Base-by-base conservation (phyloP, 306 rosid genomes). In the Mucuna pruriens region DNA sequence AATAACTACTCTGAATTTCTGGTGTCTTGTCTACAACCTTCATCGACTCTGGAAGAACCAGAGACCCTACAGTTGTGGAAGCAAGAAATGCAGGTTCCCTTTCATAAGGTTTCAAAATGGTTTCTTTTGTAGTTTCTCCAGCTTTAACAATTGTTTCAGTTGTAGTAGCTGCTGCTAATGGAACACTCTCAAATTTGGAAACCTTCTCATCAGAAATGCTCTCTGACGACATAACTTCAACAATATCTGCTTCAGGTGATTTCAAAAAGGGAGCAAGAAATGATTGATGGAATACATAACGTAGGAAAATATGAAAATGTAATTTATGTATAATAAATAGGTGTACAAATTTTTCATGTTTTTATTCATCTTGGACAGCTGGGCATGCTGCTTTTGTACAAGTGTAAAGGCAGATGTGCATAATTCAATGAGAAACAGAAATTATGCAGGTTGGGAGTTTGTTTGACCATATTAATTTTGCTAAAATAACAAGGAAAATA, bases 231-330 rank as follows among this genome's bases (percentile, higher is more conserved):
- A 10, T 63, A 29, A 51, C 76, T 63, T 33, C 79, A 3, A 71
- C 73, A 73, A n/a, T 79, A 79, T 39, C 77, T 82, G 45, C 71
- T 75, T 70, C 72, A 69, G 8, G 25, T 52, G 72, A 72, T 52
- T 49, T 34, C 20, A 38, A 25, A 39, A 65, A 77, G 46, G 55
- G 19, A 81, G 88, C 39, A 78, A 55, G 29, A 55, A 82, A 78
- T 60, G 76, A 48, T 25, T 15, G 54, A 66, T 16, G 34, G 34
- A 51, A 71, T 77, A 45, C 8, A 65, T 12, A 70, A 49, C 4
- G 13, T 68, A 33, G 45, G 17, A 42, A 25, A 34, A 12, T 52
- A 16, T 31, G 33, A 52, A 80, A 77, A 77, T 39, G 29, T 36
- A 42, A 46, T 33, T 22, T 52, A 61, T 62, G 51, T 16, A 38